A percentile compares a stretch with the other conserved stretches of the same genome.
Evolutionary conservation across 2,329 filamentous ascomycete species (phyloP).

Genomic region (Fusarium devonianum): DNA sequence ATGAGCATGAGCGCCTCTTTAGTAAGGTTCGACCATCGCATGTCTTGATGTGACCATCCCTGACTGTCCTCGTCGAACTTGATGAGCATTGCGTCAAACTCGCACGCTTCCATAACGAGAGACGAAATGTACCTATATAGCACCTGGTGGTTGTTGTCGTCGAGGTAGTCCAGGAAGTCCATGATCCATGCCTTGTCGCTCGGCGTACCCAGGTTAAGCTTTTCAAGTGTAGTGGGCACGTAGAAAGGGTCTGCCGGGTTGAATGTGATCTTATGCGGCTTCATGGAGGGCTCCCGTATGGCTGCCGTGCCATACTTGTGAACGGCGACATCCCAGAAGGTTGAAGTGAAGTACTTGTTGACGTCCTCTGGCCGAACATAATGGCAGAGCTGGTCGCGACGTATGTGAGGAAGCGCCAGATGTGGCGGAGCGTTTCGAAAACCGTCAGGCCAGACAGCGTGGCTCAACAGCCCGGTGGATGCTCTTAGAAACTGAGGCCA

Average conservation of each 20-base stretch:
- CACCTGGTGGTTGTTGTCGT: background rate
- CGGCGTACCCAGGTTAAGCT: background rate
- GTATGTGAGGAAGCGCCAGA: constrained; percentile 5
- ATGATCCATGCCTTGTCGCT: constrained; percentile 11
- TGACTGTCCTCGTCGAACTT: constrained; percentile 14
- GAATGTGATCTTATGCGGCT: constrained; percentile 31
- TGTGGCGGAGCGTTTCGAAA: background rate
- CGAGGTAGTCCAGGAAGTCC: background rate
- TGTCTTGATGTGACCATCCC: constrained; percentile 5
- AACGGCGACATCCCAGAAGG: constrained; percentile 40
- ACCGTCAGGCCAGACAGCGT: constrained; percentile 5
- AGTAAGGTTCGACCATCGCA: background rate
- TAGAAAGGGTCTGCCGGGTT: constrained; percentile 10
- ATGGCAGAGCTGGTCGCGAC: constrained; percentile 8
- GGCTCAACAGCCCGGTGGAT: constrained; percentile 17
- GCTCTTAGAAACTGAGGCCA: constrained; percentile 24
- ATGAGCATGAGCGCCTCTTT: constrained; percentile 14
- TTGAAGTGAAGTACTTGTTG: constrained; percentile 31
- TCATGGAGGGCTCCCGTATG: constrained; percentile 21
- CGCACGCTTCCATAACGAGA: constrained; percentile 28
- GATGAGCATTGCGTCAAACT: constrained; percentile 22
- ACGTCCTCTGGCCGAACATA: constrained; percentile 24
- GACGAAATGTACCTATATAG: constrained; percentile 27
- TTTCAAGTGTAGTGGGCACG: background rate
- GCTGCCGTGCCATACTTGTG: constrained; percentile 37